phyloP scores from a whole-genome alignment of 805 yeast species.

The Wickerhamomyces sydowiorum region DNA sequence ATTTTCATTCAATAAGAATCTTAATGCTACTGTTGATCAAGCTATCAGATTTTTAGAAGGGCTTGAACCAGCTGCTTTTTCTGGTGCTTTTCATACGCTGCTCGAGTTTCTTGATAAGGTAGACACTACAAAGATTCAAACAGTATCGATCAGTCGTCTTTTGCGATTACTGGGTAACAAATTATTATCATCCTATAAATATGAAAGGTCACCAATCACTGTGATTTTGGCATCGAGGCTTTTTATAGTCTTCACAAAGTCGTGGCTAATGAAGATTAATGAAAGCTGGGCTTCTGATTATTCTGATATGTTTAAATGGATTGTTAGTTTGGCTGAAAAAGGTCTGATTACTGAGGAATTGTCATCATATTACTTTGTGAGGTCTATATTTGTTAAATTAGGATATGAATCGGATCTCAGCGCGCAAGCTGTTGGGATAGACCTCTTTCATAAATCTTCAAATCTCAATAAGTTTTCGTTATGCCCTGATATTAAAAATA shows the following conservation, averaged over 20 bases:
- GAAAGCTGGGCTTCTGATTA: constrained; percentile 34
- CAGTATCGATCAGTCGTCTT: constrained; percentile 3
- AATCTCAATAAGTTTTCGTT: not conserved
- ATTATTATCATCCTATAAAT: constrained; percentile 20
- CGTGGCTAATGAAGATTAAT: constrained; percentile 22
- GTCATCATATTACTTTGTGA: constrained; percentile 27
- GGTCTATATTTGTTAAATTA: constrained; percentile 28
- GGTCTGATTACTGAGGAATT: constrained; percentile 33
- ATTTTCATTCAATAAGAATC: constrained; percentile 1
- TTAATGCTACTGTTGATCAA: constrained; percentile 8
- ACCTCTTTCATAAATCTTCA: constrained; percentile 6
- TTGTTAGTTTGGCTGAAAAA: constrained; percentile 34
- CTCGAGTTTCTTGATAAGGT: constrained; percentile 4
- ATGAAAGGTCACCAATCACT: constrained; percentile 37
- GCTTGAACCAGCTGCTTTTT: constrained; percentile 6
- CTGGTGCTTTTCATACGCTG: constrained; percentile 8
- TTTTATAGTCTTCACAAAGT: constrained; percentile 18
- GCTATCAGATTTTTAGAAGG: constrained; percentile 8
- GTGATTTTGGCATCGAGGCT: constrained; percentile 28
- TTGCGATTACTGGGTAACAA: constrained; percentile 14
- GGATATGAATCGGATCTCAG: constrained; percentile 7
- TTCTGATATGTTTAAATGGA: constrained; percentile 42
- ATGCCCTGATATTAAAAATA: not conserved
- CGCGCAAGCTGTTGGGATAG: not conserved
- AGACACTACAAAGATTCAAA: constrained; percentile 2